A percentile compares a stretch with the other conserved stretches of the same genome.
Conservation (phyloP, 2,329 filamentous ascomycete genomes). For the Diaporthe aspalathi region DNA sequence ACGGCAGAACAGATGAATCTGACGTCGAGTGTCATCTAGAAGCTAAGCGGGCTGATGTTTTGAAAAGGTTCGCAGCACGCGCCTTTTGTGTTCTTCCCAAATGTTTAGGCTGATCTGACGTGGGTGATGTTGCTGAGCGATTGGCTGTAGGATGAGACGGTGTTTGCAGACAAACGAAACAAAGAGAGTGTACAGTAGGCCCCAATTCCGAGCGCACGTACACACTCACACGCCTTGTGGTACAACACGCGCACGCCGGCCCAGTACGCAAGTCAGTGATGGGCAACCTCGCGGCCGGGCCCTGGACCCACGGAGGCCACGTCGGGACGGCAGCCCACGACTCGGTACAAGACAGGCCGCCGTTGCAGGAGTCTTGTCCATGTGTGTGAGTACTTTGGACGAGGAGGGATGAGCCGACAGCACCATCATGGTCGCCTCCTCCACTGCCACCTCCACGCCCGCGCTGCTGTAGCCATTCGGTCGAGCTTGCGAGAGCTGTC, state of each 20-base stretch:
- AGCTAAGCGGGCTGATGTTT: constrained; percentile 20
- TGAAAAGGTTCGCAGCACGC: constrained; percentile 30
- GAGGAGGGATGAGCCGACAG: constrained; percentile 22
- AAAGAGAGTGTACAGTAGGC: constrained; percentile 22
- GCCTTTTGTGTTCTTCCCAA: constrained; percentile 34
- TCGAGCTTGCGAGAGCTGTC: constrained; percentile 21
- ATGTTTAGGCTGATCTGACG: constrained; percentile 22
- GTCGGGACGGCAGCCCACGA: constrained; percentile 21
- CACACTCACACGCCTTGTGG: neutral
- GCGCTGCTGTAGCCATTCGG: constrained; percentile 5
- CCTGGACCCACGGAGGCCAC: constrained; percentile 2
- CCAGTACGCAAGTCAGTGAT: neutral
- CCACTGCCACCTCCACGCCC: no score
- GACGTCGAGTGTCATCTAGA: constrained; percentile 38
- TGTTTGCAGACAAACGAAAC: constrained; percentile 33
- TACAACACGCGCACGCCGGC: neutral
- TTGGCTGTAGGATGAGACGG: constrained; percentile 37
- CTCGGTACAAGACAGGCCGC: constrained; percentile 13
- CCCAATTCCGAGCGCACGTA: constrained; percentile 5
- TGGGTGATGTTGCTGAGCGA: constrained; percentile 34
- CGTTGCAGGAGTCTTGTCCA: constrained; percentile 7
- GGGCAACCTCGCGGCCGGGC: neutral
- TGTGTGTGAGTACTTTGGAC: constrained; percentile 30
- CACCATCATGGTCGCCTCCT: neutral
- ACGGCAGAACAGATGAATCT: constrained; percentile 37